Conservation (phyloP, 345 rosid genomes). For the Boechera stricta region DNA sequence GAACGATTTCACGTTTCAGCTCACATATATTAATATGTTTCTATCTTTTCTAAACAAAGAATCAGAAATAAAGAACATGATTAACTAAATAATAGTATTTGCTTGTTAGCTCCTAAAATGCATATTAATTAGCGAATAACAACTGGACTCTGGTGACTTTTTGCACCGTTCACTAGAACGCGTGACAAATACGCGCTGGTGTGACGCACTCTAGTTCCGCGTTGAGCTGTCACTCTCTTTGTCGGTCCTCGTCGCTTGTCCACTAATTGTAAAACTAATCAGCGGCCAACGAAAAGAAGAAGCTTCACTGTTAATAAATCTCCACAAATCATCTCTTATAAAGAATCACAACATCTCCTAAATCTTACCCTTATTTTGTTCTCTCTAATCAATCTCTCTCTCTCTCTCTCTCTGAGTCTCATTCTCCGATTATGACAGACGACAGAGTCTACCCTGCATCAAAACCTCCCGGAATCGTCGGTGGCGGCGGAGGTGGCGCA, state of each 20-base stretch:
- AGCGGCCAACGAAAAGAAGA: neutral
- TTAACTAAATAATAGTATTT: too few relatives aligned
- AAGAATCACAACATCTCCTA: neutral
- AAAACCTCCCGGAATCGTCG: conserved; percentile 51
- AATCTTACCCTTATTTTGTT: conserved; percentile 17
- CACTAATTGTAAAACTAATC: conserved; percentile 27
- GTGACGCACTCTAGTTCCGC: conserved; percentile 30
- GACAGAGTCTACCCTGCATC: conserved; percentile 71
- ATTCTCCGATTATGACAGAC: conserved; percentile 51
- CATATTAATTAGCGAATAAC: neutral
- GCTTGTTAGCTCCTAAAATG: too few relatives aligned
- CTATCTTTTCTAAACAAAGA: too few relatives aligned
- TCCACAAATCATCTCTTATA: conserved; percentile 19
- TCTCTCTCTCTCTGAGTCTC: conserved; percentile 6
- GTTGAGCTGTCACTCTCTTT: conserved; percentile 47
- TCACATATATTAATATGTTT: neutral
- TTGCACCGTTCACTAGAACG: neutral
- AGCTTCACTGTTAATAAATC: conserved; percentile 21
- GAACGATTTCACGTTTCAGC: conserved; percentile 29
- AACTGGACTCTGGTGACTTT: conserved; percentile 23
- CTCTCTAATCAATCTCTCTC: neutral
- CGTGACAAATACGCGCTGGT: conserved; percentile 35
- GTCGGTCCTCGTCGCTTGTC: conserved; percentile 39
- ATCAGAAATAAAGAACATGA: too few relatives aligned
- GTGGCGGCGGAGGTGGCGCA: conserved; percentile 22